Conservation (phyloP, 2,329 filamentous ascomycete species). For the Talaromyces sp. region DNA sequence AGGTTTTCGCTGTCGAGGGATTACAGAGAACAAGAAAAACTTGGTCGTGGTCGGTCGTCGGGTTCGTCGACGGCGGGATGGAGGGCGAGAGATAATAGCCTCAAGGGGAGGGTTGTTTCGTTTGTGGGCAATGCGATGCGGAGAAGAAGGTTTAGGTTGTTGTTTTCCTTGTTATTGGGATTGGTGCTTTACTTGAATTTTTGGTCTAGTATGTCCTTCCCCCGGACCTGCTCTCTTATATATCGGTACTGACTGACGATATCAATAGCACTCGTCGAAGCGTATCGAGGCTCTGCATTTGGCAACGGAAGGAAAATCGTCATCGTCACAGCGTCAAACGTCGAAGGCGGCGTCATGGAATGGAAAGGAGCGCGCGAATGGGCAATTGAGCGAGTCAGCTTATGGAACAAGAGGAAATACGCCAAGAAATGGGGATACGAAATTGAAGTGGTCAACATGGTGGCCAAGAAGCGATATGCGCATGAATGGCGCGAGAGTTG, state of each 20-base stretch:
- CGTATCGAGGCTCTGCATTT: conserved; percentile 69
- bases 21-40: conserved; percentile 76
- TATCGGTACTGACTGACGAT: background rate
- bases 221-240: conserved; percentile 30
- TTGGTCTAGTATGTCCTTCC: conserved; percentile 63
- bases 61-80: conserved; percentile 31
- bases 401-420: conserved; percentile 92
- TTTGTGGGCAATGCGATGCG: conserved; percentile 54
- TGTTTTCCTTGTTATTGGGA: conserved; percentile 58
- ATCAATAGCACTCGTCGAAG: conserved; percentile 52
- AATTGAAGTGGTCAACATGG: conserved; percentile 95
- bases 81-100: conserved; percentile 40
- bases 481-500: conserved; percentile 99
- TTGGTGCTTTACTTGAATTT: conserved; percentile 66
- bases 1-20: conserved; percentile 59
- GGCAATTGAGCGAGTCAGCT: conserved; percentile 95
- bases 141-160: conserved; percentile 62
- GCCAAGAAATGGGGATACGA: conserved; percentile 87
- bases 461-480: conserved; percentile 95
- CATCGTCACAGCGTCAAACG: conserved; percentile 87
- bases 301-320: conserved; percentile 90
- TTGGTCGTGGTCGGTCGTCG: conserved; percentile 52
- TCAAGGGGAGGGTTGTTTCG: conserved; percentile 31
- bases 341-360: conserved; percentile 96
- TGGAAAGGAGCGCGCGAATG: conserved; percentile 97